These are phyloP conservation scores for Hydrangea macrophylla DNA, from an alignment of 148 eudicot species.

Conservation along the genomic window DNA sequence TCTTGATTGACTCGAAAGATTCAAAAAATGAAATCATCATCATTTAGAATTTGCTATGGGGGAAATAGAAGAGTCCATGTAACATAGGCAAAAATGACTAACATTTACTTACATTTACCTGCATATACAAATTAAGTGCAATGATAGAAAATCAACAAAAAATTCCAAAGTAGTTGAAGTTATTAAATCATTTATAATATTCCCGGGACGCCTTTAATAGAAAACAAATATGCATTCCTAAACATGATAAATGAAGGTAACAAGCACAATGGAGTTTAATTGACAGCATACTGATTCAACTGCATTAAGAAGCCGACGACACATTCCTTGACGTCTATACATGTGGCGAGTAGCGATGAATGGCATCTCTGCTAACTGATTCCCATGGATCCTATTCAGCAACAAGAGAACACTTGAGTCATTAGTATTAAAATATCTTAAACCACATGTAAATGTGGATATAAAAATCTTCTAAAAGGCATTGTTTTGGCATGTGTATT, in stretches of 20 bases:
- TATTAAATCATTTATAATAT: background rate
- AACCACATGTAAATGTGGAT: background rate
- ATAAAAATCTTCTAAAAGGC: background rate
- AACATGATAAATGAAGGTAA: slow-evolving; percentile 1
- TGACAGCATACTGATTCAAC: slow-evolving; percentile 62
- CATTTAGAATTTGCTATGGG: too few relatives aligned
- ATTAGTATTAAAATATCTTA: background rate
- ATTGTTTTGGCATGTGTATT: background rate
- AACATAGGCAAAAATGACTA: too few relatives aligned
- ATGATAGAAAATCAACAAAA: too few relatives aligned
- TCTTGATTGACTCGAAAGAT: background rate
- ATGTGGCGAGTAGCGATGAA: slow-evolving; percentile 81
- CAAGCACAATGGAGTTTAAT: background rate
- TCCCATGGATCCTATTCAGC: slow-evolving; percentile 72
- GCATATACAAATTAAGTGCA: too few relatives aligned
- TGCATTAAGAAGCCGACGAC: slow-evolving; percentile 72
- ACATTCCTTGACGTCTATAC: slow-evolving; percentile 94
- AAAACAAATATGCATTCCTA: slow-evolving; percentile 1
- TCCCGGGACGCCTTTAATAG: too few relatives aligned
- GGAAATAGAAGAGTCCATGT: too few relatives aligned
- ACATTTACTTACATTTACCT: too few relatives aligned
- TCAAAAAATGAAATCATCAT: background rate
- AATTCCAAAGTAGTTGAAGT: background rate
- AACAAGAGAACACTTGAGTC: background rate
- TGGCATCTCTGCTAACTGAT: slow-evolving; percentile 93